These are phyloP conservation scores for Brassica rapa DNA, from an alignment of 345 rosid genomes.

Conservation along the genomic window DNA sequence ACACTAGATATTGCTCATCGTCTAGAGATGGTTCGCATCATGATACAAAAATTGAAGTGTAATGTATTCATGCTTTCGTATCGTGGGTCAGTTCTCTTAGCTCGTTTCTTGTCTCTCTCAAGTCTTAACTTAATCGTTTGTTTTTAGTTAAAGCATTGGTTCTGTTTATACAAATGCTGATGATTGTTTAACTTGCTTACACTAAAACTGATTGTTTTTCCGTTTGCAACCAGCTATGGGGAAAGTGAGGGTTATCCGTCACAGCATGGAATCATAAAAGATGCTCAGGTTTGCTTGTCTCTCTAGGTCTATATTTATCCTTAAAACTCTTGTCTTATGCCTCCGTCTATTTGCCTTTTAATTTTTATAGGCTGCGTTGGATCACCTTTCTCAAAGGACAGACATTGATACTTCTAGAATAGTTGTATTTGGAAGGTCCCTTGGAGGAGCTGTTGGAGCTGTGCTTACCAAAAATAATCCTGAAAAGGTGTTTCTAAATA, in stretches of 20 bases:
- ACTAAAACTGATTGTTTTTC: conserved; percentile 30
- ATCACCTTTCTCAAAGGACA: conserved; percentile 82
- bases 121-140: no score
- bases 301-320: conserved; percentile 3
- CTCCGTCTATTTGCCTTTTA: conserved; percentile 13
- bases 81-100: conserved; percentile 67
- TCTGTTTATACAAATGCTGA: conserved; percentile 14
- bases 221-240: conserved; percentile 64
- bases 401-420: conserved; percentile 93
- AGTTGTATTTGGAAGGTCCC: conserved; percentile 94
- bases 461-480: conserved; percentile 87
- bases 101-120: conserved; percentile 17
- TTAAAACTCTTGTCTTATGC: not conserved
- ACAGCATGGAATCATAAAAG: conserved; percentile 82
- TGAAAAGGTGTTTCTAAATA: conserved; percentile 21
- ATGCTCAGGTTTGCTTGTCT: conserved; percentile 77
- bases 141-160: not conserved
- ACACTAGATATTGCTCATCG: conserved; percentile 93
- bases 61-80: conserved; percentile 99
- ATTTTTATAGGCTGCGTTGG: conserved; percentile 79
- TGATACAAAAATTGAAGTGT: conserved; percentile 87
- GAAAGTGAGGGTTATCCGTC: conserved; percentile 96
- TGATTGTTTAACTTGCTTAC: not conserved
- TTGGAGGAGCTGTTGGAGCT: conserved; percentile 98
- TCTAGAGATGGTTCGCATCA: conserved; percentile 86